Base-by-base conservation (phyloP, 805 yeast species). In the Cyberlindnera saturnus region DNA sequence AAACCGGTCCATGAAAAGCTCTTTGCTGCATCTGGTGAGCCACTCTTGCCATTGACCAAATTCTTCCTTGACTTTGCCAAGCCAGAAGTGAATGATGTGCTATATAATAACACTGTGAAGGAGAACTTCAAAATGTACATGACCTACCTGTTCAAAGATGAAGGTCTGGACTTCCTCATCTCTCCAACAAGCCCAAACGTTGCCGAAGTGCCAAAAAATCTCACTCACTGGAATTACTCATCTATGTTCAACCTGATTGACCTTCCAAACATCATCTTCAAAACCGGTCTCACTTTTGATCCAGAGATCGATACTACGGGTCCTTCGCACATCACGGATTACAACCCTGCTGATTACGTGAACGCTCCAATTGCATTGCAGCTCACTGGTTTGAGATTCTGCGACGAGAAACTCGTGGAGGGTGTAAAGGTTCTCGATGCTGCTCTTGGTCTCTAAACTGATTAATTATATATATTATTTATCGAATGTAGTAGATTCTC, bases 181-280 rank as follows among this genome's bases (percentile, higher is more conserved):
- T 71, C 81, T 44, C 90, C 91, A 42, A 71, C 80, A 7, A 77
- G 77, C 58, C 75, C 76, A 45, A 82, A 82, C 51, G 84, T 82
- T 41, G 87, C 91, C 5, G 87, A 88, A 18, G 70, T 72, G 37
- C 77, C 83, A 35, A 77, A 75, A 41, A 71, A 75, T 48, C 73
- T 84, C 6, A 77, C 71, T 57, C 82, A 82, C 62, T 86, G 93
- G 90, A 82, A 87, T 15, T 86, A 86, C 69, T 81, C 90, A 10
- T 67, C 89, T 3, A 71, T 82, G 54, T 86, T 77, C 74, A 85
- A 85, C 63, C 54, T 84, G 47, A 62, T 83, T 46, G 93, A 85
- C 60, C 74, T 80, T 60, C 93, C 95, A 36, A 78, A 81, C 34
- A 70, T 82, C 49, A 70, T 73, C 5, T 69, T 78, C 64, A 86